Percentiles rank a stretch among this genome's conserved stretches.
Evolutionary conservation across 2,329 filamentous ascomycete genomes (phyloP).

Genomic region (Fusarium sp.): DNA sequence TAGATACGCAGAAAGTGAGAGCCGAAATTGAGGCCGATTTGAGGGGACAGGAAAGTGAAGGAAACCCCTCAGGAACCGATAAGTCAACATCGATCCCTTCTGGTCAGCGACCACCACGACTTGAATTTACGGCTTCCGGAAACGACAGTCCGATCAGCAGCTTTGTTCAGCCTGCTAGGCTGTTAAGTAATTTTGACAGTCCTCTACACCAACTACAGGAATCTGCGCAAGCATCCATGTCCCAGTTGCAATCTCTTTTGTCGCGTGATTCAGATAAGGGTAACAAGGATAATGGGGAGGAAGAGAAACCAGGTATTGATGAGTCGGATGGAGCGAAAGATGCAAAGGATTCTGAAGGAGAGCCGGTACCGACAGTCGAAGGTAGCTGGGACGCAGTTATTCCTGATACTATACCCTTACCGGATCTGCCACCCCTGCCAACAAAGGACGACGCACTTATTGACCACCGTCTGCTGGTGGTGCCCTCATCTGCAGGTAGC

Average conservation of each 20-base stretch:
- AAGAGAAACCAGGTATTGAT: background rate
- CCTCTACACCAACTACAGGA: slow-evolving; percentile 35
- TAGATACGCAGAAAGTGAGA: slow-evolving; percentile 46
- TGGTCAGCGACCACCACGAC: slow-evolving; percentile 39
- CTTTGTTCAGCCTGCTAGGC: slow-evolving; percentile 36
- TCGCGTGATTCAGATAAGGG: background rate
- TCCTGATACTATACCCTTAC: slow-evolving; percentile 36
- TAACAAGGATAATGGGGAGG: background rate
- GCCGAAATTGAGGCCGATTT: slow-evolving; percentile 37
- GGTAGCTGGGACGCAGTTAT: slow-evolving; percentile 30
- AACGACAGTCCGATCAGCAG: slow-evolving; percentile 38
- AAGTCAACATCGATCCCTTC: slow-evolving; percentile 45
- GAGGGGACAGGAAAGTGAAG: slow-evolving; percentile 26
- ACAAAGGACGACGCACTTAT: slow-evolving; percentile 3
- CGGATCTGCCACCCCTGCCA: slow-evolving; percentile 16
- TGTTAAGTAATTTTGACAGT: slow-evolving; percentile 29
- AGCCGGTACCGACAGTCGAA: slow-evolving; percentile 2
- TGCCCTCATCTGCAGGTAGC: slow-evolving; percentile 49
- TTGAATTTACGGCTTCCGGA: slow-evolving; percentile 31
- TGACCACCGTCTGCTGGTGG: slow-evolving; percentile 14
- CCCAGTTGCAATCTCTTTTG: background rate
- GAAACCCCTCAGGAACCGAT: slow-evolving; percentile 15
- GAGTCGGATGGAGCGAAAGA: background rate
- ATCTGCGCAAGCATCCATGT: slow-evolving; percentile 11
- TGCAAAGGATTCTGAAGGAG: slow-evolving; percentile 17